Conservation (phyloP, 1,284 basidiomycete genomes). For the Cystobasidium sp. region DNA sequence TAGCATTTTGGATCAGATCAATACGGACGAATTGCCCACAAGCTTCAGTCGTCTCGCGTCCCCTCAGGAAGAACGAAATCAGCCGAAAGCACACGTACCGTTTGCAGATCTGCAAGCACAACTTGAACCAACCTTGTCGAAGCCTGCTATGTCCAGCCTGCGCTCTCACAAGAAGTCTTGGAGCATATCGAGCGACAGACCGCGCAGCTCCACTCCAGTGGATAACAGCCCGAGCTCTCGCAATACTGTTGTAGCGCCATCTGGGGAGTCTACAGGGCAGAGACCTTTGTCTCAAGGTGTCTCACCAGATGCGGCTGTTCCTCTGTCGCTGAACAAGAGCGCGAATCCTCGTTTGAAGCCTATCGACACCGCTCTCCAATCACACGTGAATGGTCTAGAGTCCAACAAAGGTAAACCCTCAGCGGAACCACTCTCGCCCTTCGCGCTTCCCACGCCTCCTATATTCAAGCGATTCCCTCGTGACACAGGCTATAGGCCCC, state of each 20-base stretch:
- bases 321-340: slow-evolving; percentile 19
- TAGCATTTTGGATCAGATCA: slow-evolving; percentile 31
- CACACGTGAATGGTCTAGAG: neutral
- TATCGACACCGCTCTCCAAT: neutral
- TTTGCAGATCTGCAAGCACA: slow-evolving; percentile 21
- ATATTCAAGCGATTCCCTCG: slow-evolving; percentile 37
- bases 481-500: slow-evolving; percentile 22
- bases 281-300: neutral
- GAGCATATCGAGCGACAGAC: slow-evolving; percentile 21
- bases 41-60: slow-evolving; percentile 20
- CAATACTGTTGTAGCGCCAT: neutral
- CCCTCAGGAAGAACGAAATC: neutral
- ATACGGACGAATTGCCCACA: slow-evolving; percentile 6
- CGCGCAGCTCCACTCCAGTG: neutral
- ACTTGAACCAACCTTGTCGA: neutral
- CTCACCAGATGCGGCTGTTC: slow-evolving; percentile 8
- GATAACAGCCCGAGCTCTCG: neutral
- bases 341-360: neutral
- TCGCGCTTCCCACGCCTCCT: slow-evolving; percentile 36
- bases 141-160: neutral
- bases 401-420: neutral
- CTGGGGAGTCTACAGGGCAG: neutral
- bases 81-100: neutral
- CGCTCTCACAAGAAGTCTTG: slow-evolving; percentile 24
- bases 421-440: slow-evolving; percentile 6